phyloP scores from a whole-genome alignment of 202 grass and related monocot genomes.

The Setaria italica region DNA sequence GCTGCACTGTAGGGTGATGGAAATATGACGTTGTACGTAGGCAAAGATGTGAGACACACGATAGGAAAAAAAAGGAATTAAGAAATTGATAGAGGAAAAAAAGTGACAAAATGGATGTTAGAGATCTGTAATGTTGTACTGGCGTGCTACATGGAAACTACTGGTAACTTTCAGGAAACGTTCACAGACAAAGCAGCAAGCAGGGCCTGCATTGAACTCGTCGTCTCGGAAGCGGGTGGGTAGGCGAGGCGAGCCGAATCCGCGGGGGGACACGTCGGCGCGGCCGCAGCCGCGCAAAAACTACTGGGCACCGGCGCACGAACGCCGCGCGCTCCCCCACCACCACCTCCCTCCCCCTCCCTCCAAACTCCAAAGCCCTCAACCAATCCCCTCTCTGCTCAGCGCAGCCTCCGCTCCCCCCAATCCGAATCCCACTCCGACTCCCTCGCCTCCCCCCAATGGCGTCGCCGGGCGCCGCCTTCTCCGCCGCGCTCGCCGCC shows the following conservation, averaged over 20 bases:
- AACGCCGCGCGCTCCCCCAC: conserved; percentile 50
- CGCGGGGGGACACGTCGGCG: conserved; percentile 68
- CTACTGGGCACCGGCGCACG: conserved; percentile 56
- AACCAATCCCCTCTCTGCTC: conserved; percentile 12
- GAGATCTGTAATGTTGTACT: too few species aligned
- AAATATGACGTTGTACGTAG: too few species aligned
- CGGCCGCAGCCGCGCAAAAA: conserved; percentile 76
- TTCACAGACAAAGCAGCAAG: not conserved
- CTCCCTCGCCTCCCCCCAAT: conserved; percentile 16
- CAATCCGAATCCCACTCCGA: not conserved
- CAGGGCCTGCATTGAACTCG: not conserved
- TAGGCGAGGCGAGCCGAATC: conserved; percentile 1
- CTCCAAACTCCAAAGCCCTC: not conserved
- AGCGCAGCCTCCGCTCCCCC: not conserved
- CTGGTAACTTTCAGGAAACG: not conserved
- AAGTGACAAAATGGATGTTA: too few species aligned
- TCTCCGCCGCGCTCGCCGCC: conserved; percentile 52
- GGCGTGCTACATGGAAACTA: not conserved
- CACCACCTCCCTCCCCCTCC: conserved; percentile 31
- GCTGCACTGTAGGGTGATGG: too few species aligned
- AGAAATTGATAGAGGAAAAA: too few species aligned
- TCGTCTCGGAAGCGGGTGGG: conserved; percentile 11
- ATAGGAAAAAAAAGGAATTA: too few species aligned
- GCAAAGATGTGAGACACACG: too few species aligned
- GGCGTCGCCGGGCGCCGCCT: conserved; percentile 47